Percentiles rank a stretch among this genome's conserved stretches.
Evolutionary conservation across 768 basidiomycete genomes (phyloP).

Genomic region (Coprinopsis strossmayeri): DNA sequence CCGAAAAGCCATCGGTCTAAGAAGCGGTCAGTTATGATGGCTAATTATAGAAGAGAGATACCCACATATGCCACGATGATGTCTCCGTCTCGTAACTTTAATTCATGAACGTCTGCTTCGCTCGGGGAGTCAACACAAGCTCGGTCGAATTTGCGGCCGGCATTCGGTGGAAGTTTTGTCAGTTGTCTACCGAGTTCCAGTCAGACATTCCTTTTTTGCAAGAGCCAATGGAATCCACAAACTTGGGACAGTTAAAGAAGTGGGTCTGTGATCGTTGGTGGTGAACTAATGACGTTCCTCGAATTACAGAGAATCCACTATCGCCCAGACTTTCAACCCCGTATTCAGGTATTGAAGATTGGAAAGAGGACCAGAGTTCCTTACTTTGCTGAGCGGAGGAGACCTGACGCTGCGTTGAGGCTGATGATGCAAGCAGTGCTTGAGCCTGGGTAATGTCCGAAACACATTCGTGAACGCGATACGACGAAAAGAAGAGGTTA

Average conservation of each 20-base stretch:
- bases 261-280: constrained; percentile 44
- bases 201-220: not conserved
- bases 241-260: constrained; percentile 54
- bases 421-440: constrained; percentile 78
- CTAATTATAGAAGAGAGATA: constrained; percentile 4
- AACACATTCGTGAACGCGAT: not conserved
- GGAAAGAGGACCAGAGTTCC: constrained; percentile 17
- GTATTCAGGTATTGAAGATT: constrained; percentile 5
- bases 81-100: constrained; percentile 44
- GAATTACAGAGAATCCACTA: constrained; percentile 68
- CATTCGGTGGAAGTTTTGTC: constrained; percentile 43
- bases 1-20: constrained; percentile 50
- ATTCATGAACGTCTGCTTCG: constrained; percentile 38
- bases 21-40: not conserved
- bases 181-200: constrained; percentile 36
- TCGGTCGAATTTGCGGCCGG: constrained; percentile 34
- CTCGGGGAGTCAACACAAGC: constrained; percentile 50
- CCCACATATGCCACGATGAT: constrained; percentile 44
- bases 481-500: constrained; percentile 17
- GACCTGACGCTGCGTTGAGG: constrained; percentile 67
- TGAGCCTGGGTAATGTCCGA: constrained; percentile 47
- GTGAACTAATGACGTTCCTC: constrained; percentile 59
- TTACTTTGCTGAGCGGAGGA: constrained; percentile 74
- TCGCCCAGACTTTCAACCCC: constrained; percentile 56
- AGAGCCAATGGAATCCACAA: constrained; percentile 11